A percentile compares a stretch with the other conserved stretches of the same genome.
These are phyloP conservation scores for Mortierella sp. DNA, from an alignment of 371 early-diverging fungal species.

Conservation along the genomic window DNA sequence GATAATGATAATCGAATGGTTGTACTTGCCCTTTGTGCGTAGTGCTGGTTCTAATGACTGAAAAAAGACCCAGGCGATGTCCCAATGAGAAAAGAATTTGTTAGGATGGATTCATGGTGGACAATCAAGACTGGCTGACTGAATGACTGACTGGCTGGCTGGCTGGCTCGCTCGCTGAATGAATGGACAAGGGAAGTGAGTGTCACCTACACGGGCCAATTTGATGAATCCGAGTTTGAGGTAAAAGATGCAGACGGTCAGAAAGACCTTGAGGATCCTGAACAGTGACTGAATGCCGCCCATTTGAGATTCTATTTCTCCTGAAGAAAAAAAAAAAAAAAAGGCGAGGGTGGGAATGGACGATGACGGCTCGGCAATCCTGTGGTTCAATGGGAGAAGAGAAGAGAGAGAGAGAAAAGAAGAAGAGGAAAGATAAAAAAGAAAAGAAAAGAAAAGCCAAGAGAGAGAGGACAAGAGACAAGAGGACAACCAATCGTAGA, in stretches of 20 bases:
- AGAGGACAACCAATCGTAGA: too few species aligned
- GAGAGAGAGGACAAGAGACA: too few species aligned
- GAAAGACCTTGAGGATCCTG: constrained; percentile 26
- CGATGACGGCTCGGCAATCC: neutral
- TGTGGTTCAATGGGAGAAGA: too few species aligned
- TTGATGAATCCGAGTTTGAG: constrained; percentile 43
- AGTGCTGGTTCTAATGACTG: constrained; percentile 44
- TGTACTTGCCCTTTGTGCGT: constrained; percentile 37
- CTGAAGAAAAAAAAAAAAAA: neutral
- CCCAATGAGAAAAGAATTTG: neutral
- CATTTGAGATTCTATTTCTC: constrained; percentile 9
- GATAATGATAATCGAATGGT: constrained; percentile 37
- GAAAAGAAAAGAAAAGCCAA: too few species aligned
- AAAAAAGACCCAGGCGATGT: too few species aligned
- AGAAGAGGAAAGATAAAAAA: too few species aligned
- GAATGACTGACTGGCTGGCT: too few species aligned
- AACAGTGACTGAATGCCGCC: constrained; percentile 22
- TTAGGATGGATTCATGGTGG: neutral
- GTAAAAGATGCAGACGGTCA: constrained; percentile 34
- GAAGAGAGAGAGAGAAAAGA: too few species aligned
- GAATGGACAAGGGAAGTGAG: neutral
- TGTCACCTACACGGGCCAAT: constrained; percentile 31
- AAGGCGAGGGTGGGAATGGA: neutral
- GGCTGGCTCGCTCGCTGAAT: neutral
- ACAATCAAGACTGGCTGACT: neutral